Evolutionary conservation across 768 basidiomycete genomes (phyloP), one percentile per base, ranked within the genome.

Genomic region (Russula ochroleuca): DNA sequence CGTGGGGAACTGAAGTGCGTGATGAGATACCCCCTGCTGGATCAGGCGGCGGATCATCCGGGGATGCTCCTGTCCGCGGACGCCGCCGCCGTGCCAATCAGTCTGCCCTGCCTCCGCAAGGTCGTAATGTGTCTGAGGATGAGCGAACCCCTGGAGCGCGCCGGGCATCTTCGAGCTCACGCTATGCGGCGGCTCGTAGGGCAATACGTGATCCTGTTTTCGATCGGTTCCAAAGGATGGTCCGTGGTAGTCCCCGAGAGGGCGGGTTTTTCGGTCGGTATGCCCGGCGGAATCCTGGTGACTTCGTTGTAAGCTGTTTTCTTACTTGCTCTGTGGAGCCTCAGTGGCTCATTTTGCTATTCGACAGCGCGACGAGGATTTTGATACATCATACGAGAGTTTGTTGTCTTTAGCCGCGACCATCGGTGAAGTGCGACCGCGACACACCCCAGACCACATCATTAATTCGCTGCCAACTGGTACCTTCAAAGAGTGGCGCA

Each of bases 361-460:
- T 61, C 19, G 64, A n/a, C 68, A 88, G 88, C 83, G 84, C 57
- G 90, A 91, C 63, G 88, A 91, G 69, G 80, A 90, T 65, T 86
- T 90, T 70, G 87, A 90, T 66, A 73, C 79, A 7, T 91, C 90
- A 1, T 92, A 91, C 68, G 90, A 92, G 71, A 82, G 77, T 43
- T 72, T 91, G 57, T 67, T 90, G 21, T 79, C 80, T 3, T 74
- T 91, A 51, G 79, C 84, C 40, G 78, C 78, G 15, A 73, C 82
- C 19, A 73, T 91, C 48, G 88, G 90, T 8, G 88, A 91, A n/a
- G 88, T 75, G 8, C 83, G 81, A 68, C 83, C 88, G 0, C 83
- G 79, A 31, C 80, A 80, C 23, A 88, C 87, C 1, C 85, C 89
- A 2, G 79, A 80, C 1, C 76, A 85, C 9, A 78, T 90, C 35